Evolutionary conservation across 2,329 filamentous ascomycete genomes (phyloP), one percentile per base, ranked within the genome.

Genomic region (Fusarium drepaniforme): DNA sequence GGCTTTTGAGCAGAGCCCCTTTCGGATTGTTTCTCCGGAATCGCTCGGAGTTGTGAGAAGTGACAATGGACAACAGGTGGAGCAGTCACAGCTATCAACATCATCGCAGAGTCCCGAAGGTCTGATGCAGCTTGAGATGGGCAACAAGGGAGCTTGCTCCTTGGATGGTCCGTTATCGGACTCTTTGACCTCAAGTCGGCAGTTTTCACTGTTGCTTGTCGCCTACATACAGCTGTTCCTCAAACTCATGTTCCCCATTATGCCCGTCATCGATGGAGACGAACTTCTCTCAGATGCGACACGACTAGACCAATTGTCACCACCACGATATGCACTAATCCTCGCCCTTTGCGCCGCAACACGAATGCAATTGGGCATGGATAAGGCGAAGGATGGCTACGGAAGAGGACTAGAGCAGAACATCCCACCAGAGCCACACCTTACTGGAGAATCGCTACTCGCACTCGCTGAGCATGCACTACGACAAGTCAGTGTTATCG

Each of bases 181-280:
- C 13, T 44, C 59, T 0, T 46, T 42, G 30, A 64, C 58, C 49
- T 56, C 75, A 30, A 78, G 66, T 58, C 75, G 74, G 35, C 74
- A 67, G 37, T 68, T 81, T 15, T 76, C 76, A 3, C 44, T 66
- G 0, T 77, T 75, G 3, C 72, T 82, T 8, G 66, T 71, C 30
- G 76, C 80, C 16, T 80, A 82, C 61, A 67, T 81, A 35, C 75
- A 73, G 11, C 74, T 79, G 40, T 82, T 81, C 57, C 74, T 81
- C n/a, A 74, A 74, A n/a, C 71, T 78, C n/a, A 62, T 82, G 16
- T 81, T 80, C 40, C 80, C 81, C 1, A 82, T 82, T 7, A 81
- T 82, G 80, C 81, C 81, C 18, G 79, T 80, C 0, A 67, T 81
- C 8, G 74, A 81, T 25, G 79, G 75, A 23, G 66, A 79, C 5